Conservation (phyloP, 139 green algal species). For the Eudorina sp. region DNA sequence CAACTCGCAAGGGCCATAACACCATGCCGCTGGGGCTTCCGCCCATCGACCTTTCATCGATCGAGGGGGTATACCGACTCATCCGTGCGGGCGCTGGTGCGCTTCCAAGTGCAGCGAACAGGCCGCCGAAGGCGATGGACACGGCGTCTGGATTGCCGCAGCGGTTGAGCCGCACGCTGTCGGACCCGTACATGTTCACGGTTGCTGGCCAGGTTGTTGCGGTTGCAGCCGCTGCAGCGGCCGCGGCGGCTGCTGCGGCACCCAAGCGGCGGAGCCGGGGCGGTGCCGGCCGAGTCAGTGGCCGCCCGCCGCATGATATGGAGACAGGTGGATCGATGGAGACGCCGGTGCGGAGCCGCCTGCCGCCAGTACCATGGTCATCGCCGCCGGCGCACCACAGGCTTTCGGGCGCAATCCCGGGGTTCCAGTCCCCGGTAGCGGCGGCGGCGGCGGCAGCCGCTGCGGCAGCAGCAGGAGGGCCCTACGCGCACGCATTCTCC, state of each 20-base stretch:
- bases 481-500: background rate
- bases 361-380: background rate
- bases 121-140: background rate
- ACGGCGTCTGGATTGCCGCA: background rate
- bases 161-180: slow-evolving; percentile 21
- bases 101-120: background rate
- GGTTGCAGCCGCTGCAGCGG: background rate
- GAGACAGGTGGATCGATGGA: background rate
- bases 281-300: background rate
- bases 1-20: background rate
- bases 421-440: background rate
- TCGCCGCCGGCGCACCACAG: background rate
- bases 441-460: background rate
- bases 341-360: background rate
- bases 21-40: background rate
- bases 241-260: background rate
- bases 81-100: background rate
- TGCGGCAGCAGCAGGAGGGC: background rate
- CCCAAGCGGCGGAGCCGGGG: background rate
- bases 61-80: background rate
- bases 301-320: background rate
- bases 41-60: background rate
- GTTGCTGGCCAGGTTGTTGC: background rate
- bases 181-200: background rate
- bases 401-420: background rate